A percentile compares a stretch with the other conserved stretches of the same genome.
Conservation (phyloP, 2,329 filamentous ascomycete genomes). For the Trichophyton schoenleinii region DNA sequence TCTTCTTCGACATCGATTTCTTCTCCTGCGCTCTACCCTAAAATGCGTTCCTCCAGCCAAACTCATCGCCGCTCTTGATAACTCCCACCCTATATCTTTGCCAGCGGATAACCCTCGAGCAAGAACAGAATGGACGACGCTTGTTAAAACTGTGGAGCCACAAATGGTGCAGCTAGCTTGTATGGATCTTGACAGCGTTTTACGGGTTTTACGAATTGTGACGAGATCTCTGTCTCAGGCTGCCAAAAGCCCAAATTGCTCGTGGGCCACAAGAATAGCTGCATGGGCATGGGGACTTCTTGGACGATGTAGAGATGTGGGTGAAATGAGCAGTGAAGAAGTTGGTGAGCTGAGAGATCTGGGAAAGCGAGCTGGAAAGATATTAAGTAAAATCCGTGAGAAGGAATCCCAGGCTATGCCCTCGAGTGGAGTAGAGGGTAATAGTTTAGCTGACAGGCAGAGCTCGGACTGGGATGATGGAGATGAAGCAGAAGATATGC, state of each 20-base stretch:
- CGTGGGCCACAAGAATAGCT: slow-evolving; percentile 54
- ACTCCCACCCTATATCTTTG: slow-evolving; percentile 42
- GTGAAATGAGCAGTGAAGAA: slow-evolving; percentile 62
- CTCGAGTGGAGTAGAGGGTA: neutral
- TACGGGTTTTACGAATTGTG: slow-evolving; percentile 53
- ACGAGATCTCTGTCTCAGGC: slow-evolving; percentile 47
- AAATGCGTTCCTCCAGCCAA: slow-evolving; percentile 42
- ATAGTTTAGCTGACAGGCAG: neutral
- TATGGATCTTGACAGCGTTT: slow-evolving; percentile 48
- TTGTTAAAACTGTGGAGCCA: slow-evolving; percentile 32
- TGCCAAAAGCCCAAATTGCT: slow-evolving; percentile 48
- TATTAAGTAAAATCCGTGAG: slow-evolving; percentile 33
- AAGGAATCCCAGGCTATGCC: slow-evolving; percentile 20
- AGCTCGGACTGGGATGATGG: neutral
- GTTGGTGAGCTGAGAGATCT: slow-evolving; percentile 66
- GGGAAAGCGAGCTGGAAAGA: slow-evolving; percentile 58
- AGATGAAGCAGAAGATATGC: slow-evolving; percentile 16
- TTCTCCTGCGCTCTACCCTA: slow-evolving; percentile 50
- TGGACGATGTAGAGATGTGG: slow-evolving; percentile 59
- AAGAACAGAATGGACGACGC: slow-evolving; percentile 43
- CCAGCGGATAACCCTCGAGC: slow-evolving; percentile 42
- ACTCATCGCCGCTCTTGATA: slow-evolving; percentile 42
- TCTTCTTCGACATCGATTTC: slow-evolving; percentile 53
- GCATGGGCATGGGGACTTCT: slow-evolving; percentile 79
- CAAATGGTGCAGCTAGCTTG: slow-evolving; percentile 39